Base-by-base conservation (phyloP, 345 rosid species). In the Excoecaria cochinchinensis region DNA sequence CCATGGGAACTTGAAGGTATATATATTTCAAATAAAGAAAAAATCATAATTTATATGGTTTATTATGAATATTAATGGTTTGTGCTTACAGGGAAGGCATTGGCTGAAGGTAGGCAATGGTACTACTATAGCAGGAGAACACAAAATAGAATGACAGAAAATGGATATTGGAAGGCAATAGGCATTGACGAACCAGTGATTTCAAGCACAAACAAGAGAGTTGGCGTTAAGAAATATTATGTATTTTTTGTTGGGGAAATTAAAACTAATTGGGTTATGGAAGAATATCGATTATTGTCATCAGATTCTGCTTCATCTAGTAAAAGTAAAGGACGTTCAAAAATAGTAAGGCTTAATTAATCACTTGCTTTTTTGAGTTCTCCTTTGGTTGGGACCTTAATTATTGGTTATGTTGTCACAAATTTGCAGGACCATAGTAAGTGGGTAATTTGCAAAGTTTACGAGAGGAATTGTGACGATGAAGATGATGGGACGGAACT, bases 1-100 rank as follows among this genome's bases (percentile, higher is more conserved):
- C 99, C 99, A 14, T 95, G 99, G 99, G 92, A 95, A 67, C 98
- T 95, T 19, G 83, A 92, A 63, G 99, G 99, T 91, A 84, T 38
- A 0, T 31, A 31, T 31, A 31, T 31, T 31, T 31, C 31, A 31
- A 31, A 31, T 0, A 31, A 31, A 31, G 2, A 31, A 31, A 31
- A 2, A 31, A 31, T 31, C 31, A 31, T 31, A 31, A 31, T 31
- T 31, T 31, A 2, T 31, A 31, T 31, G 31, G 31, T 31, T 31
- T 31, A 31, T 31, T 31, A 31, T 31, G 31, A 31, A 31, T 31
- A 31, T 31, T 2, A 31, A 31, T 31, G 31, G 8, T 44, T 6
- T 44, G 9, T 44, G 10, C 10, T 0, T 31, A 39, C 11, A 94
- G 99, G 95, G 0, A 95, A 92, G 81, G 99, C 99, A n/a, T 69